These are phyloP conservation scores for Akanthomyces dipterigenus DNA, from an alignment of 2,329 filamentous ascomycete genomes.

Conservation along the genomic window DNA sequence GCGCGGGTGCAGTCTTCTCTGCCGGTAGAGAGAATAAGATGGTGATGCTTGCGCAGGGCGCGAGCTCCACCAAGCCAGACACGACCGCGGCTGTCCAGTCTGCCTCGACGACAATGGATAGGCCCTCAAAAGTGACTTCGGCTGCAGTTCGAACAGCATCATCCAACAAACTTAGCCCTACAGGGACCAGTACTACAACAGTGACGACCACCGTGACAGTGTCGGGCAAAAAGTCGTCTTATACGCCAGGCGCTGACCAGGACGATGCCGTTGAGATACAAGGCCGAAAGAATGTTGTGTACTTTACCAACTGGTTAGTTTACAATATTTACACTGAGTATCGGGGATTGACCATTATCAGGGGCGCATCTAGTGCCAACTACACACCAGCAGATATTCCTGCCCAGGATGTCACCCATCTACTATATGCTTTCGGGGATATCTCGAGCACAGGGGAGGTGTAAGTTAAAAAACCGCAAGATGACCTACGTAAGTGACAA, in stretches of 20 bases:
- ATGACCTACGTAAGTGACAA: neutral
- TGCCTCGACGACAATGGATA: neutral
- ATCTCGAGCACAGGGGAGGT: constrained; percentile 40
- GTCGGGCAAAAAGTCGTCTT: neutral
- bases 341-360: constrained; percentile 26
- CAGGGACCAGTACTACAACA: neutral
- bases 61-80: neutral
- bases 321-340: neutral
- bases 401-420: constrained; percentile 62
- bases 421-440: constrained; percentile 55
- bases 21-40: neutral
- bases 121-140: neutral
- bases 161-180: constrained; percentile 4
- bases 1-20: neutral
- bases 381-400: constrained; percentile 66
- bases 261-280: neutral
- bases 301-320: constrained; percentile 49
- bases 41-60: neutral
- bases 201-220: neutral
- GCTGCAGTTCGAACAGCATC: neutral
- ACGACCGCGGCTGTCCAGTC: neutral
- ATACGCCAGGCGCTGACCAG: neutral
- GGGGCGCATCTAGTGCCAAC: constrained; percentile 62
- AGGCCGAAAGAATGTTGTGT: constrained; percentile 35
- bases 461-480: constrained; percentile 23